Base-by-base conservation (phyloP, 139 green algal genomes). In the Chlorella sp. region DNA sequence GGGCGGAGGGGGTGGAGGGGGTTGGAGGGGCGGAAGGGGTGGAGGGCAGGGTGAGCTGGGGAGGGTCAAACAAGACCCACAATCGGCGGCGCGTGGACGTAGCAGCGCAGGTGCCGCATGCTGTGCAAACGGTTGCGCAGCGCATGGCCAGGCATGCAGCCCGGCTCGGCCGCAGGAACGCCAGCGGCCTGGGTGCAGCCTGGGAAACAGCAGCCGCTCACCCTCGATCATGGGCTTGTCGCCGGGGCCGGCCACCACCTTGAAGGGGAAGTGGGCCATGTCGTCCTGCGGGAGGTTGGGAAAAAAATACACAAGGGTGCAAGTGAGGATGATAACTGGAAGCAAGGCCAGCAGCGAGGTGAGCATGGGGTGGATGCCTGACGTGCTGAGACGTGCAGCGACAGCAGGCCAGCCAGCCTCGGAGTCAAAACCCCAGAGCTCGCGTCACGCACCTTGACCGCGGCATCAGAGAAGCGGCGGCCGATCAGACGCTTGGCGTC, bases 401-500 rank as follows among this genome's bases (percentile, higher is more conserved):
- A n/a, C n/a, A n/a, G n/a, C n/a, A n/a, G n/a, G n/a, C n/a, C n/a
- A n/a, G n/a, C n/a, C n/a, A n/a, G n/a, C n/a, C n/a, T n/a, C n/a
- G n/a, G n/a, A n/a, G n/a, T n/a, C n/a, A n/a, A 54, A 54, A 11
- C 46, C 46, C 46, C 8, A 8, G 8, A 11, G 8, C 11, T 11
- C 46, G 8, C 46, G 11, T 16, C 11, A 11, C 43, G 36, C 19
- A 82, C 76, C 80, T 89, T 80, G 34, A 99, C 93, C 13, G 91
- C 87, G 19, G 94, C 64, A 76, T 98, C 96, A 3, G 73, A 83
- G 88, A 95, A 98, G 86, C 96, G 97, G 82, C 97, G 92, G 32
- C 97, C 97, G 84, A 99, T 99, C 17, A 99, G 87, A 80, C 97
- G 91, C 94, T 99, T 99, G 84, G 97, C 97, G 77, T 99, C 96